Evolutionary conservation across 2,329 filamentous ascomycete genomes (phyloP), one percentile per base, ranked within the genome.

Genomic region (Diaporthe ilicicola): DNA sequence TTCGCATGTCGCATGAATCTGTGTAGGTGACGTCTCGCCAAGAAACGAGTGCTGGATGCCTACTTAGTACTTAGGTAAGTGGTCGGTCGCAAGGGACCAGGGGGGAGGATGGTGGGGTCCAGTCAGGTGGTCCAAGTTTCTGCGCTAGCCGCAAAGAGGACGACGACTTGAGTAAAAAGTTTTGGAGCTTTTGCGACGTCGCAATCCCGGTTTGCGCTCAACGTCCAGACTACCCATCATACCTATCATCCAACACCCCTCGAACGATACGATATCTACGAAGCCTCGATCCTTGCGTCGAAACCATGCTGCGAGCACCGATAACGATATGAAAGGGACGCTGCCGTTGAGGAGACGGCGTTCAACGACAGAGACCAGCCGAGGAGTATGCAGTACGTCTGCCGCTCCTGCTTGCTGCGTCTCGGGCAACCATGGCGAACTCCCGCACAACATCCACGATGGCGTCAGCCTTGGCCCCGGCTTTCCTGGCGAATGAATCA

Each of bases 371-470:
- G 50, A 69, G 64, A 48, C 56, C 37, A 50, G 32, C 56, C 46
- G 69, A 66, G 50, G 65, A 73, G 64, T 64, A 73, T 73, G 71
- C 71, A 71, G 69, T 54, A 69, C 72, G 70, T 59, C 67, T 72
- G 70, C 69, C 71, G 64, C 51, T 66, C 56, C 42, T 73, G 65
- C 67, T 68, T 70, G 37, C 67, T 72, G 62, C 70, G 70, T 65
- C 70, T 73, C 67, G 70, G 70, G 62, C 70, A 65, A 68, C 50
- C 67, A 72, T 67, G 70, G 62, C 72, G 56, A 48, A 24, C 37
- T 56, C 59, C 39, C 27, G 32, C 46, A 32, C 66, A 44, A 62
- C 62, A 44, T 17, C 39, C n/a, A 5, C 22, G 27, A 55, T 37
- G 39, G 19, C 64, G 32, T 53, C 54, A 42, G 29, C 44, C 53